Percentiles rank a stretch among this genome's conserved stretches.
phyloP scores from a whole-genome alignment of 768 basidiomycete genomes.

The Lactarius indigo region DNA sequence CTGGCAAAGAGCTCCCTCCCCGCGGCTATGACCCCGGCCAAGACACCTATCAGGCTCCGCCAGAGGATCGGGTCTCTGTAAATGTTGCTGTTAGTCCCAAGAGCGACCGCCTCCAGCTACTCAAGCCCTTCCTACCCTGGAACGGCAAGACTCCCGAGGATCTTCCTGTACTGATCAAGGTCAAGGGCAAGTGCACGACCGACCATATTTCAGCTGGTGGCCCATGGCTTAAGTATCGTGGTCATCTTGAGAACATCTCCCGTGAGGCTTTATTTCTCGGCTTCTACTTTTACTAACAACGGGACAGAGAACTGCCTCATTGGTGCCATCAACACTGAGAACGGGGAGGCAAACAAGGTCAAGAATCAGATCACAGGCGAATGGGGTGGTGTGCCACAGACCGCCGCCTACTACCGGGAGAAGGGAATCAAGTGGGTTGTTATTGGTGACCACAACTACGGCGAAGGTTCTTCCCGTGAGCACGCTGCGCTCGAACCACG shows the following conservation, averaged over 20 bases:
- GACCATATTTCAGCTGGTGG: conserved; percentile 98
- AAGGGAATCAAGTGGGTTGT: conserved; percentile 94
- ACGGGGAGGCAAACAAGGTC: conserved; percentile 93
- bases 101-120: conserved; percentile 87
- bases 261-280: conserved; percentile 46
- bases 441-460: conserved; percentile 93
- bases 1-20: conserved; percentile 90
- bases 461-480: conserved; percentile 97
- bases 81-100: conserved; percentile 81
- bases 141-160: conserved; percentile 88
- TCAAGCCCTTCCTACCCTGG: conserved; percentile 89
- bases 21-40: conserved; percentile 95
- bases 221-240: conserved; percentile 99
- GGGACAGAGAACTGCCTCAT: conserved; percentile 89
- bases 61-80: conserved; percentile 77
- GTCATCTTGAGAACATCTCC: conserved; percentile 97
- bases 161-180: conserved; percentile 96
- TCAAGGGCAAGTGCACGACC: conserved; percentile 98
- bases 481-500: conserved; percentile 96
- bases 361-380: conserved; percentile 88
- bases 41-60: conserved; percentile 96
- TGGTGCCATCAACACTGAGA: conserved; percentile 94
- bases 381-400: conserved; percentile 80
- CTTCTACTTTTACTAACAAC: neutral
- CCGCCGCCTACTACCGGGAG: conserved; percentile 86